Conservation (phyloP, 140 eudicot genomes). For the Flaveria floridana region DNA sequence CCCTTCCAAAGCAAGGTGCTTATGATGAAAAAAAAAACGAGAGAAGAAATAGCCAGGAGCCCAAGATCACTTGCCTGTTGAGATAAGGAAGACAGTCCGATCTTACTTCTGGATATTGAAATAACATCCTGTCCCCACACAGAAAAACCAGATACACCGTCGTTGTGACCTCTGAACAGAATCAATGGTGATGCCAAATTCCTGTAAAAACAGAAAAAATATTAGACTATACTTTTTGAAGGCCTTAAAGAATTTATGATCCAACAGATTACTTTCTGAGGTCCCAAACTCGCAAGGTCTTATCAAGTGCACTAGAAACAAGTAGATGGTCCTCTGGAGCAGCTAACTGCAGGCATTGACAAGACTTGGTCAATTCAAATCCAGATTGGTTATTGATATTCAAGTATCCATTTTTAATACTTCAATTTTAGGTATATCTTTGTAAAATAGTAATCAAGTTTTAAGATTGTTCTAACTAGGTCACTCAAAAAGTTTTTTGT, state of each 20-base stretch:
- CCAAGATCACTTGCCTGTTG: conserved; percentile 45
- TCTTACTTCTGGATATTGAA: conserved; percentile 80
- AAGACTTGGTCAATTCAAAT: not conserved
- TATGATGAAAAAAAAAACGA: not conserved
- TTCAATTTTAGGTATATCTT: not conserved
- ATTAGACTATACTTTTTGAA: no score
- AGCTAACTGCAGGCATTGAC: conserved; percentile 63
- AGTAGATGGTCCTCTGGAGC: conserved; percentile 86
- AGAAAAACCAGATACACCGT: conserved; percentile 76
- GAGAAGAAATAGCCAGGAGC: conserved; percentile 7
- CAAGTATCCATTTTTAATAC: not conserved
- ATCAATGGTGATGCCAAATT: conserved; percentile 56
- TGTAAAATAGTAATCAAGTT: no score
- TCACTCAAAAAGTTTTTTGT: no score
- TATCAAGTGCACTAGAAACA: conserved; percentile 92
- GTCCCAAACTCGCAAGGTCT: conserved; percentile 90
- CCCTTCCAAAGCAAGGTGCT: not conserved
- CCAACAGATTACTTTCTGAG: conserved; percentile 66
- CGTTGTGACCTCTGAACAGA: conserved; percentile 75
- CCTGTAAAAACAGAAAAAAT: conserved; percentile 38
- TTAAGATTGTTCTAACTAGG: no score
- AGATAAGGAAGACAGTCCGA: conserved; percentile 82
- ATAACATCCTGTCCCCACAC: conserved; percentile 92
- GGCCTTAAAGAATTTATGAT: not conserved
- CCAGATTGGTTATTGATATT: conserved; percentile 1